Evolutionary conservation across 2,329 filamentous ascomycete species (phyloP).

Genomic region (Penicillium polonicum): DNA sequence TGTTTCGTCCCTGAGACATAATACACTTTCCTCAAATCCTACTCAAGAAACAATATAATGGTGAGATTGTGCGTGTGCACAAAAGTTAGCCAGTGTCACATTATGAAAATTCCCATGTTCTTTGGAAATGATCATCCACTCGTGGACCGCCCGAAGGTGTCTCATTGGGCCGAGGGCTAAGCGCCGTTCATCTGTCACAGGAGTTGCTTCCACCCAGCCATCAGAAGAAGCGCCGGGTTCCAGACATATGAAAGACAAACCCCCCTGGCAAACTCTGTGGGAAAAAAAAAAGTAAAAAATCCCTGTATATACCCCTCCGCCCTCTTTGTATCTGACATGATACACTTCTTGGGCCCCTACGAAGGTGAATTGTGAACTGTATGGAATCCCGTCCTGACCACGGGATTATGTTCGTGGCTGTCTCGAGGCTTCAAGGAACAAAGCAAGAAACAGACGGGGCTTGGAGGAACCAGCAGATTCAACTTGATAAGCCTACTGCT

Average conservation of each 20-base stretch:
- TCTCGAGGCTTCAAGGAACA: not conserved
- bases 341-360: not conserved
- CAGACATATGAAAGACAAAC: conserved; percentile 2
- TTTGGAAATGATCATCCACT: not conserved
- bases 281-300: not conserved
- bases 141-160: not conserved
- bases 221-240: conserved; percentile 7
- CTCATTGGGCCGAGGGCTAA: conserved; percentile 9
- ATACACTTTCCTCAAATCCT: not conserved
- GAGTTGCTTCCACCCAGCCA: conserved; percentile 5
- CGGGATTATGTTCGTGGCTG: conserved; percentile 1
- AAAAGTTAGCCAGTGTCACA: conserved; percentile 3
- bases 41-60: not conserved
- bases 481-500: not conserved
- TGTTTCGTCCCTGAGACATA: conserved; percentile 2
- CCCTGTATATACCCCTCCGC: not conserved
- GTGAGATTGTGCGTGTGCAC: not conserved
- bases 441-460: not conserved
- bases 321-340: conserved; percentile 4
- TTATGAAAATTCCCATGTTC: not conserved
- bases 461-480: not conserved
- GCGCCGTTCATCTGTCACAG: conserved; percentile 13
- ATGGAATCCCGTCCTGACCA: not conserved
- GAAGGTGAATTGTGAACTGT: conserved; percentile 1
- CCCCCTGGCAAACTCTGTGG: not conserved